Evolutionary conservation across 1,284 basidiomycete species (phyloP).

Genomic region (Porodaedalea pini): DNA sequence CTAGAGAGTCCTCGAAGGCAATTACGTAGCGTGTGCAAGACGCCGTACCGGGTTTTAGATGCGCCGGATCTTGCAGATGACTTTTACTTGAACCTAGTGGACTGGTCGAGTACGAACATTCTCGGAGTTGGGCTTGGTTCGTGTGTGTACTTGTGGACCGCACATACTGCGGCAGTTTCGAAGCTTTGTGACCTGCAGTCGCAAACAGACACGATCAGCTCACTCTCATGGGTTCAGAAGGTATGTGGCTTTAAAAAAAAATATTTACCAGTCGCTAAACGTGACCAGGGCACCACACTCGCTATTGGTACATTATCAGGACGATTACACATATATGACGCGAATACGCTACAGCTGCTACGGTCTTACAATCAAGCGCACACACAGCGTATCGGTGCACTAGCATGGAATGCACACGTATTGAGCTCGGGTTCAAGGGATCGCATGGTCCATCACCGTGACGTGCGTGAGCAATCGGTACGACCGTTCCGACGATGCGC

Average conservation of each 20-base stretch:
- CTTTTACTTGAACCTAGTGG: constrained; percentile 97
- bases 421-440: constrained; percentile 92
- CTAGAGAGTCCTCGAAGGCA: constrained; percentile 82
- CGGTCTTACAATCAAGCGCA: constrained; percentile 91
- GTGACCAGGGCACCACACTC: constrained; percentile 71
- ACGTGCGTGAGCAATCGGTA: constrained; percentile 72
- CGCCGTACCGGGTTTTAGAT: constrained; percentile 96
- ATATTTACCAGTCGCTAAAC: neutral
- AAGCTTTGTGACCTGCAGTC: constrained; percentile 83
- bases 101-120: constrained; percentile 95
- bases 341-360: constrained; percentile 70
- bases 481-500: constrained; percentile 76
- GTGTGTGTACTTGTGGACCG: constrained; percentile 97
- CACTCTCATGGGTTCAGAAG: constrained; percentile 90
- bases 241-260: constrained; percentile 36
- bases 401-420: constrained; percentile 92
- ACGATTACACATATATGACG: constrained; percentile 92
- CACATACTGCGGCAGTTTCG: constrained; percentile 87
- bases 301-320: constrained; percentile 92
- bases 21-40: constrained; percentile 85
- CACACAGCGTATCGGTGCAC: constrained; percentile 82
- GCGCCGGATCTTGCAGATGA: constrained; percentile 97
- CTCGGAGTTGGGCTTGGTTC: constrained; percentile 90
- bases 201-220: constrained; percentile 70
- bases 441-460: constrained; percentile 86